Conservation (phyloP, 805 yeast genomes). For the Wickerhamomyces rabaulensis region DNA sequence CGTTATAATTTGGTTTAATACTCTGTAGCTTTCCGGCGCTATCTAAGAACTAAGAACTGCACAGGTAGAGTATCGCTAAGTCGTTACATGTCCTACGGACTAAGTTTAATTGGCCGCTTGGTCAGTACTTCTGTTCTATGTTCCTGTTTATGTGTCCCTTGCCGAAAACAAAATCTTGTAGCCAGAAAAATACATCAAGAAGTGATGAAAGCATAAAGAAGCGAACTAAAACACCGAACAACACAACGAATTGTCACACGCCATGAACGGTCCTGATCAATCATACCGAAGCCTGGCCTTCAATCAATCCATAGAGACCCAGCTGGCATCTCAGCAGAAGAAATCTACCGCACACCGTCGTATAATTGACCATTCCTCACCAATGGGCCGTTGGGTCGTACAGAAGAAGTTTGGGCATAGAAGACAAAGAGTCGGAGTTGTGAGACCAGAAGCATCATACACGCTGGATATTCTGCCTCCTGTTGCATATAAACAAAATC, state of each 20-base stretch:
- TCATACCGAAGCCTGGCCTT: conserved; percentile 5
- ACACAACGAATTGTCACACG: background rate
- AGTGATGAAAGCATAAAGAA: background rate
- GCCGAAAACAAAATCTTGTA: background rate
- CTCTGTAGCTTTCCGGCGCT: too few relatives aligned
- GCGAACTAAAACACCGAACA: background rate
- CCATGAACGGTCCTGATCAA: background rate
- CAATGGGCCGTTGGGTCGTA: conserved; percentile 59
- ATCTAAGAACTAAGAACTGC: too few relatives aligned
- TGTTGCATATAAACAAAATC: conserved; percentile 44
- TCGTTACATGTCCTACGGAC: too few relatives aligned
- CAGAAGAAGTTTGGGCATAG: conserved; percentile 39
- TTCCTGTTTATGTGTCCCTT: background rate
- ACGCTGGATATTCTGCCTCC: conserved; percentile 64
- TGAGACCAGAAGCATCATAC: conserved; percentile 67
- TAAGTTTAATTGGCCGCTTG: too few relatives aligned
- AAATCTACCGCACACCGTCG: conserved; percentile 51
- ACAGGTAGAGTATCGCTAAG: too few relatives aligned
- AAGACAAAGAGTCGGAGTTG: conserved; percentile 40
- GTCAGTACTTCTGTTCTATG: too few relatives aligned
- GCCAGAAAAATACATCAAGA: background rate
- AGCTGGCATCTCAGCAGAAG: conserved; percentile 37
- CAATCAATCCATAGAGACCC: conserved; percentile 23
- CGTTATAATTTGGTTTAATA: background rate
- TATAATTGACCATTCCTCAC: conserved; percentile 74